Evolutionary conservation across 2,329 filamentous ascomycete species (phyloP), one percentile per base, ranked within the genome.

Genomic region (Rhynchosporium secalis): DNA sequence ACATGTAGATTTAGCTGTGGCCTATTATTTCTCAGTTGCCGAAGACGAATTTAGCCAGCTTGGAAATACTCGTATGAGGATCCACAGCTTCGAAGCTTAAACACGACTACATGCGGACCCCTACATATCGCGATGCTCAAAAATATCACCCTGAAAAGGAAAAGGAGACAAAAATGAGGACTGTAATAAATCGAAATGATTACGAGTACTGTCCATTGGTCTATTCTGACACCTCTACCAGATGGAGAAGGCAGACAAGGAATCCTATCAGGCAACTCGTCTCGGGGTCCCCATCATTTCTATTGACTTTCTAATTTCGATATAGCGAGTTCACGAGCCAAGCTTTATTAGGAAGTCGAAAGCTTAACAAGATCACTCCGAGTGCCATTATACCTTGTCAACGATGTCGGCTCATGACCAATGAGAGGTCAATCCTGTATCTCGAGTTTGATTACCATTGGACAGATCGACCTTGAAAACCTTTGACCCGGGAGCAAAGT

Each of bases 311-410:
- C 20, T 20, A 20, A 46, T 20, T 46, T 26, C 20, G n/a, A n/a
- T 26, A 8, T 26, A 4, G n/a, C 15, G 28, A 40, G 31, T 20
- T 58, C n/a, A 9, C 31, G 4, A 58, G 43, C 33, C 31, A 58
- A 58, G 15, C 45, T 49, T 29, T 45, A 58, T 38, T 1, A 33
- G 29, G 49, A 58, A 31, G 56, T 49, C 56, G 45, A 40, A 54
- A 54, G 20, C 33, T 40, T 29, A 41, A 15, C 31, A 31, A 51
- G 56, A 20, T 20, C 20, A 20, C 20, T 20, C 20, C 20, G 28
- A 20, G 20, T 57, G 12, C 7, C 36, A 12, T 12, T 7, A 43
- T 12, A 12, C 40, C 8, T 20, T n/a, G 45, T 36, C 29, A 31
- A 29, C 38, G 29, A 43, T 40, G 4, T 8, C 46, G 20, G 5